Percentiles rank a stretch among this genome's conserved stretches.
Conservation (phyloP, 495 filamentous ascomycete species). For the Trichoderma gamsii region DNA sequence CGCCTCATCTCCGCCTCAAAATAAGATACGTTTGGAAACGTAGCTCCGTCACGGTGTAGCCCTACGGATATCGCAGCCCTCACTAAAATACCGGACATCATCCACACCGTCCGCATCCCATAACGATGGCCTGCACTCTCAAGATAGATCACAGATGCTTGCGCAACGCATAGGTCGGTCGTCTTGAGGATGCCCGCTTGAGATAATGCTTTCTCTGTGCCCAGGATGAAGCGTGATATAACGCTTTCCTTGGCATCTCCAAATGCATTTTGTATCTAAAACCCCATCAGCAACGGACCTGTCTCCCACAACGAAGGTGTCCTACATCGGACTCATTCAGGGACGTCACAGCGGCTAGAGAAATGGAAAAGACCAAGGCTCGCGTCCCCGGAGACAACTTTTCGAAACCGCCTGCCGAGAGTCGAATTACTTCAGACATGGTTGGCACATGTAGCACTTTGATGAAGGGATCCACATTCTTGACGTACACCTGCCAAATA, state of each 20-base stretch:
- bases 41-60: slow-evolving; percentile 15
- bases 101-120: slow-evolving; percentile 5
- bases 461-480: slow-evolving; percentile 16
- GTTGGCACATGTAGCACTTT: slow-evolving; percentile 15
- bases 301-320: background rate
- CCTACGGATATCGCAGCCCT: slow-evolving; percentile 16
- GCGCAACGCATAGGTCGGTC: slow-evolving; percentile 9
- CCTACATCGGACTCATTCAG: slow-evolving; percentile 7
- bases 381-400: background rate
- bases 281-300: background rate
- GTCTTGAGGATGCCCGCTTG: slow-evolving; percentile 15
- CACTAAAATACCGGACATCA: slow-evolving; percentile 11
- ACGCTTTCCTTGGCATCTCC: background rate
- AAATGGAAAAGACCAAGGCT: slow-evolving; percentile 14
- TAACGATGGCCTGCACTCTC: background rate
- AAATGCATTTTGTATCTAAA: background rate
- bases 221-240: background rate
- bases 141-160: slow-evolving; percentile 14
- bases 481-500: slow-evolving; percentile 16
- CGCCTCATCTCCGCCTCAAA: slow-evolving; percentile 49
- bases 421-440: background rate
- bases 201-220: slow-evolving; percentile 12
- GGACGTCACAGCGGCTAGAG: slow-evolving; percentile 11
- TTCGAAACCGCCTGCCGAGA: background rate
- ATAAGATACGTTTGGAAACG: slow-evolving; percentile 16